Base-by-base conservation (phyloP, 2,329 filamentous ascomycete genomes). In the Achaetomium macrosporum region DNA sequence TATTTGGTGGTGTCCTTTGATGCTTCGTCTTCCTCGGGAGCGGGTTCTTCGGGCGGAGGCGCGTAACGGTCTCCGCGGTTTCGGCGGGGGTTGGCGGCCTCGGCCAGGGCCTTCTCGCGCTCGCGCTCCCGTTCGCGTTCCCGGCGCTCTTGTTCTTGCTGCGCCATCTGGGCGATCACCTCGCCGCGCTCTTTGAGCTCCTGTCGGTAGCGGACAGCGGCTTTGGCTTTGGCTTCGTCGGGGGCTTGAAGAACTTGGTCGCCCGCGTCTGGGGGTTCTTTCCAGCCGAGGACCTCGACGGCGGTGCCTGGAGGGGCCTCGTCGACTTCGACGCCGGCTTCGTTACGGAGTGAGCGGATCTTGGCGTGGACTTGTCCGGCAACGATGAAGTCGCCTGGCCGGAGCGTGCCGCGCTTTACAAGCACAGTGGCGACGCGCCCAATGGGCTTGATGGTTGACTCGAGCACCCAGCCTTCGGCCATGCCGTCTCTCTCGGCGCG, bases 281-380 rank as follows among this genome's bases (percentile, higher is more conserved):
- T 84, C 93, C 93, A 99, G n/a, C 93, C 93, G 57, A 96, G 83
- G 17, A 99, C 82, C 69, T 97, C 90, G 3, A 96, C 88, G 0
- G 95, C 90, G 29, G 85, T 93, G 35, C 93, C 93, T 0, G 93
- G 95, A 0, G 84, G 82, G 13, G 90, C 91, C 68, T 90, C 84
- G 1, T 74, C 61, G 15, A 97, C 73, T 12, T 84, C 76, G 2
- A 78, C 71, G 17, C 93, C 92, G 5, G 86, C 86, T 73, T 97
- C 92, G 65, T 96, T 95, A 25, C 84, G 83, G 19, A 99, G 75
- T 33, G 81, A 81, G 30, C 91, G 84, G n/a, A 99, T 84, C 59
- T 85, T 86, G 42, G 91, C 85, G 86, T 90, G 96, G 0, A 90
- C 89, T 40, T 82, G 84, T 20, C 93, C 95, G 1, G 93, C 93